Conservation (phyloP, 805 yeast genomes). For the Sugiyamaella floridensis region DNA sequence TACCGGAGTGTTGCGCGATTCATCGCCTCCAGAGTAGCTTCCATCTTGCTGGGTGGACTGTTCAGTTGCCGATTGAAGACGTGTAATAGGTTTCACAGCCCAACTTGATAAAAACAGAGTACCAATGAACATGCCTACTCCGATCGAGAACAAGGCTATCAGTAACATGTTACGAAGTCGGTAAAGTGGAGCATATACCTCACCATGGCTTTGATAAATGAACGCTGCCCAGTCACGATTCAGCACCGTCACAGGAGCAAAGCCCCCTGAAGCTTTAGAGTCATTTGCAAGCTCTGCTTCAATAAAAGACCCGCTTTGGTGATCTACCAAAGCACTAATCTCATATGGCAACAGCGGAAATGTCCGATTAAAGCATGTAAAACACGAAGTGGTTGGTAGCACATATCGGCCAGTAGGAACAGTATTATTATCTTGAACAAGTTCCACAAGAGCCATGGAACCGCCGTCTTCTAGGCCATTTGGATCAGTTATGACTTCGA, state of each 20-base stretch:
- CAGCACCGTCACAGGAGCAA: constrained; percentile 38
- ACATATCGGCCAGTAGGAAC: constrained; percentile 4
- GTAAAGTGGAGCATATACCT: constrained; percentile 57
- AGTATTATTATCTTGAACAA: background rate
- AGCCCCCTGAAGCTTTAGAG: constrained; percentile 48
- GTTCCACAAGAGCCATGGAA: constrained; percentile 15
- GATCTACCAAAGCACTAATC: constrained; percentile 5
- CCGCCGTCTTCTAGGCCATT: constrained; percentile 11
- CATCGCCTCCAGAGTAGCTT: background rate
- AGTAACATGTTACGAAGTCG: constrained; percentile 60
- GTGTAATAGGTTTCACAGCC: constrained; percentile 77
- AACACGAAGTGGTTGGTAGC: constrained; percentile 16
- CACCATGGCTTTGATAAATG: constrained; percentile 53
- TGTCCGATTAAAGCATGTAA: constrained; percentile 15
- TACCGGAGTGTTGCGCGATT: background rate
- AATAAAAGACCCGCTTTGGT: constrained; percentile 38
- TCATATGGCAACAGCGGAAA: constrained; percentile 11
- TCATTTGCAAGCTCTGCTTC: constrained; percentile 23
- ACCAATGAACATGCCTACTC: constrained; percentile 66
- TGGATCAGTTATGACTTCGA: constrained; percentile 35
- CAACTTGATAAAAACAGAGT: constrained; percentile 69
- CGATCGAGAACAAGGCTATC: constrained; percentile 59
- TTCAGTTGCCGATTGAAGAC: constrained; percentile 79
- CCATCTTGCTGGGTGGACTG: constrained; percentile 4
- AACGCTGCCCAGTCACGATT: constrained; percentile 61